Evolutionary conservation across 1,284 basidiomycete species (phyloP).

Genomic region (Leccinum solheimii): DNA sequence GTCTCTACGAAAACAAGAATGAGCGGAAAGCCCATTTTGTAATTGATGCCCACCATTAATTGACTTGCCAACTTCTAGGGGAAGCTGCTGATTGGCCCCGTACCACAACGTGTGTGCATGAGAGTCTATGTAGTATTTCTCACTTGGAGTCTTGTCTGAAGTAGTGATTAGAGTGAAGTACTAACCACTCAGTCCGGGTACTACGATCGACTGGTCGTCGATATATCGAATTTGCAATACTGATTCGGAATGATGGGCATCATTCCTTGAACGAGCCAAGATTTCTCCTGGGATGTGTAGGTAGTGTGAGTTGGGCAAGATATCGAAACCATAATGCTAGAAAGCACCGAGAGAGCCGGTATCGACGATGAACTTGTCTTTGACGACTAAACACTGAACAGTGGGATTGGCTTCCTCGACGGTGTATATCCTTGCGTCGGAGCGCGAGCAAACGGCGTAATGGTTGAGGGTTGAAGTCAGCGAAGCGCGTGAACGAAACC

Average conservation of each 20-base stretch:
- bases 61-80: slow-evolving; percentile 64
- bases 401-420: slow-evolving; percentile 51
- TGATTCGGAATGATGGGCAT: slow-evolving; percentile 16
- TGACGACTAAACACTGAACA: slow-evolving; percentile 61
- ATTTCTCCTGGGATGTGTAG: slow-evolving; percentile 43
- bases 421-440: slow-evolving; percentile 55
- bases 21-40: background rate
- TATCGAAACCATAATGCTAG: background rate
- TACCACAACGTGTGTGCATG: slow-evolving; percentile 82
- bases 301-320: background rate
- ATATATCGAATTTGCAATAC: slow-evolving; percentile 49
- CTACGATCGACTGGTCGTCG: slow-evolving; percentile 53
- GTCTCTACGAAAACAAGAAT: slow-evolving; percentile 47
- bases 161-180: slow-evolving; percentile 13
- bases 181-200: slow-evolving; percentile 69
- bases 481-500: slow-evolving; percentile 5
- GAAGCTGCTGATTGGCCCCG: slow-evolving; percentile 63
- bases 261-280: slow-evolving; percentile 40
- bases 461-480: slow-evolving; percentile 22
- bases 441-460: slow-evolving; percentile 62
- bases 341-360: slow-evolving; percentile 58
- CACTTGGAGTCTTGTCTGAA: slow-evolving; percentile 1
- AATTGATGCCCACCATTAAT: slow-evolving; percentile 46
- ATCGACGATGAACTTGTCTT: slow-evolving; percentile 49
- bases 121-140: slow-evolving; percentile 55